These are phyloP conservation scores for Cyberlindnera xylosilytica DNA, from an alignment of 805 yeast genomes.

Conservation along the genomic window DNA sequence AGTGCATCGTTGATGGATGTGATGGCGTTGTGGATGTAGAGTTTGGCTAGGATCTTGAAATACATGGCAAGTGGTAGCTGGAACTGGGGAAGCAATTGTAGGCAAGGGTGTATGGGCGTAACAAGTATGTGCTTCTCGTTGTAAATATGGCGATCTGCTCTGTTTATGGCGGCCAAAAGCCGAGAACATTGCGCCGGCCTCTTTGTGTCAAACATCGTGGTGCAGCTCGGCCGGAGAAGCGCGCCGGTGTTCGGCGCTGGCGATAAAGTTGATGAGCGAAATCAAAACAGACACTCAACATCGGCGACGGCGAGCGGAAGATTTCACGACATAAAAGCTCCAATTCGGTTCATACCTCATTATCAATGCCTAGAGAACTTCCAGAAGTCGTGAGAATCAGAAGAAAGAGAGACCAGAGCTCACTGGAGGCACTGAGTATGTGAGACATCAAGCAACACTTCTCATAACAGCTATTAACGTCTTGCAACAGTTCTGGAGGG, in stretches of 20 bases:
- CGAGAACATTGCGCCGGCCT: too few species aligned
- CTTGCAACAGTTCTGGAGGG: conserved; percentile 31
- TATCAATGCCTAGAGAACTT: conserved; percentile 11
- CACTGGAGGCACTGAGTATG: conserved; percentile 70
- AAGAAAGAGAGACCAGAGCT: conserved; percentile 83
- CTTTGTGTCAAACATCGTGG: not conserved
- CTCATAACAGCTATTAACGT: conserved; percentile 1
- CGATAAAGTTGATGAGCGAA: not conserved
- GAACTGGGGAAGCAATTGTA: too few species aligned
- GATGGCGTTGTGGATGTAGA: conserved; percentile 23
- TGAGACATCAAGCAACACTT: not conserved
- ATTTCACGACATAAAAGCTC: too few species aligned
- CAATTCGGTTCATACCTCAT: too few species aligned
- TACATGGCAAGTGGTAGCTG: conserved; percentile 2
- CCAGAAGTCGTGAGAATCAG: conserved; percentile 81
- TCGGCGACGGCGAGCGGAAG: too few species aligned
- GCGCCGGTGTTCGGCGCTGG: not conserved
- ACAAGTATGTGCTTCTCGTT: too few species aligned
- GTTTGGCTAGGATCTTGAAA: conserved; percentile 8
- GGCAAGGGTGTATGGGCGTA: too few species aligned
- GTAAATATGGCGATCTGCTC: too few species aligned
- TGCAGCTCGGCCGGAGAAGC: not conserved
- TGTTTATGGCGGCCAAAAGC: too few species aligned
- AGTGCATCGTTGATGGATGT: conserved; percentile 8
- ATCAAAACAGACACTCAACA: not conserved